Conservation (phyloP, 331 rosid genomes). For the Malus hybrid region DNA sequence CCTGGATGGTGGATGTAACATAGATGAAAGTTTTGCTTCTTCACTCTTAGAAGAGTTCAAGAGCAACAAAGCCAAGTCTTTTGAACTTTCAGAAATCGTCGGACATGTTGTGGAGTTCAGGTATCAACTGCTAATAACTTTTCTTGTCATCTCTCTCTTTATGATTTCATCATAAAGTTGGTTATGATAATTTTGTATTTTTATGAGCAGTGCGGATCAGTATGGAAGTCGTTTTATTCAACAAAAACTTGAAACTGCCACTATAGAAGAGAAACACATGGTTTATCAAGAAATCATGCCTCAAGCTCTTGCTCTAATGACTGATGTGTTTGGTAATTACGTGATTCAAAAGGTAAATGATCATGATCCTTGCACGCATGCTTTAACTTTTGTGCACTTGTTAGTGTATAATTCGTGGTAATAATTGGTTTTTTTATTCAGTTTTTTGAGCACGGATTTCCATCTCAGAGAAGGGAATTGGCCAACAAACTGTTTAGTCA, state of each 20-base stretch:
- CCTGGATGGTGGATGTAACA: conserved; percentile 51
- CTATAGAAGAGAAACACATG: conserved; percentile 78
- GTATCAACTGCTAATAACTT: conserved; percentile 20
- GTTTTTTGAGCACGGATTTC: conserved; percentile 97
- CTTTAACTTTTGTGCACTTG: not conserved
- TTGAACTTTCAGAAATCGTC: conserved; percentile 81
- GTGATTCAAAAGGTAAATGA: conserved; percentile 90
- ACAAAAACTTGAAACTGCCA: conserved; percentile 93
- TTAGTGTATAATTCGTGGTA: conserved; percentile 3
- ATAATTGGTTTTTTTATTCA: conserved; percentile 21
- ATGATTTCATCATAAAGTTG: conserved; percentile 2
- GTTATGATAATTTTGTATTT: not conserved
- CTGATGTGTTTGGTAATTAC: conserved; percentile 98
- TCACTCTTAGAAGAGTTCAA: conserved; percentile 89
- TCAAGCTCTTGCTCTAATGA: conserved; percentile 89
- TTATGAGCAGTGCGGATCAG: conserved; percentile 80
- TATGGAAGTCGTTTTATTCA: conserved; percentile 98
- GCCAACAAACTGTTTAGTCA: conserved; percentile 82
- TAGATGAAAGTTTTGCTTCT: conserved; percentile 71
- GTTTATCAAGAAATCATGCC: conserved; percentile 99
- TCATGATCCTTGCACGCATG: not conserved
- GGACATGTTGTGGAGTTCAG: conserved; percentile 93
- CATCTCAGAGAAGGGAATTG: conserved; percentile 77
- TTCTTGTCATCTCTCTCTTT: conserved; percentile 6
- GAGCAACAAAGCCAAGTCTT: conserved; percentile 78